Evolutionary conservation across 805 yeast species (phyloP), one percentile per base, ranked within the genome.

Genomic region (Starmerella riodocensis): DNA sequence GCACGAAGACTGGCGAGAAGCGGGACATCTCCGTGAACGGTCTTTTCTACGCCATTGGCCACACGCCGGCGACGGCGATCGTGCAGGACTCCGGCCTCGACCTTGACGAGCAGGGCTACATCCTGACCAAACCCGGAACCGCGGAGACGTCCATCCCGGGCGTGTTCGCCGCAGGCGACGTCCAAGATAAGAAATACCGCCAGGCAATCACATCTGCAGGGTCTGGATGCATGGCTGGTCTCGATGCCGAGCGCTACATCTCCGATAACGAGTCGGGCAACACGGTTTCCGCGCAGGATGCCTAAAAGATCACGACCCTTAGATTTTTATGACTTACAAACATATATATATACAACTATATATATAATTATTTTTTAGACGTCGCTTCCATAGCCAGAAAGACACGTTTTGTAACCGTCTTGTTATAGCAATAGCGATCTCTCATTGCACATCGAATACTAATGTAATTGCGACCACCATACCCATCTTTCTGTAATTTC

Each of bases 201-300:
- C 98, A 91, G 69, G 98, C 98, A 43, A 84, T 91, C 58, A 91
- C 98, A 30, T 85, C 96, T 61, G 98, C 98, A n/a, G 98, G 98
- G 58, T 73, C 94, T 48, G 98, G 98, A 48, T 91, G 98, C 71
- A 88, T 86, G 96, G 98, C 98, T 55, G 98, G 94, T 45, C 72
- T 91, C 46, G 97, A 91, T 56, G 83, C 88, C 57, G 96, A 86
- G 67, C 78, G 74, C 61, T 80, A 70, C 61, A 60, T 86, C 46
- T 65, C 88, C 33, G 93, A 81, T 43, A 57, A 53, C 35, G 61
- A 56, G 43, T 30, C 34, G 16, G n/a, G n/a, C n/a, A n/a, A n/a
- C n/a, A n/a, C n/a, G n/a, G n/a, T n/a, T n/a, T n/a, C n/a, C n/a
- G n/a, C n/a, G n/a, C n/a, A n/a, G n/a, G n/a, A n/a, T n/a, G n/a